Evolutionary conservation across 345 rosid genomes (phyloP), one percentile per base, ranked within the genome.

Genomic region (Rubroshorea leprosula): DNA sequence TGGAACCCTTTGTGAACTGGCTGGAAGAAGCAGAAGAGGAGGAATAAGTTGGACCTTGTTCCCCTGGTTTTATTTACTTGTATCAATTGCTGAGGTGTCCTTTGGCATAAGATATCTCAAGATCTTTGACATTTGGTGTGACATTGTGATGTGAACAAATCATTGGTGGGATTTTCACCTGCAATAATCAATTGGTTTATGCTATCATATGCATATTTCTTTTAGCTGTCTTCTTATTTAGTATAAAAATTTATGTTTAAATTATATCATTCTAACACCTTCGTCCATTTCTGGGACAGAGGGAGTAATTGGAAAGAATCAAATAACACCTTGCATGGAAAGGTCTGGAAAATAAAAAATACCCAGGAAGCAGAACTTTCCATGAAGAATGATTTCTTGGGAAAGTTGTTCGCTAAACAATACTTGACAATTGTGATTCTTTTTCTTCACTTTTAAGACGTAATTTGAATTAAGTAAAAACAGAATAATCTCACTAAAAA

Each of bases 11-110:
- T 49, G 95, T 94, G 68, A 87, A 76, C 7, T 94, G 97, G 99
- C 92, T 94, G 74, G 97, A 94, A 63, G 99, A 85, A 68, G 99
- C 99, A 0, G 99, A 94, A 71, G 99, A 94, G 73, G 96, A 90
- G 76, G 99, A 90, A 43, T 85, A 65, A 79, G 59, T 9, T 2
- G 41, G 12, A 35, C 5, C 41, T 35, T 6, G 41, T 8, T 35
- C n/a, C 11, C 11, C 41, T 35, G 41, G 41, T 35, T 35, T n/a
- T 35, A 35, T 35, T 35, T 6, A 13, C 41, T 29, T 35, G 41
- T 35, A 35, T 35, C 41, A 10, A 6, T 35, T 35, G 12, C 12
- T 35, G 41, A 35, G 41, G 12, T 35, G 3, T 35, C 31, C 31
- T 27, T 4, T 1, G 41, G 41, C 41, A 35, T 35, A 8, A 35